Conservation (phyloP, 2,329 filamentous ascomycete genomes). For the Ceratocystis papillata region DNA sequence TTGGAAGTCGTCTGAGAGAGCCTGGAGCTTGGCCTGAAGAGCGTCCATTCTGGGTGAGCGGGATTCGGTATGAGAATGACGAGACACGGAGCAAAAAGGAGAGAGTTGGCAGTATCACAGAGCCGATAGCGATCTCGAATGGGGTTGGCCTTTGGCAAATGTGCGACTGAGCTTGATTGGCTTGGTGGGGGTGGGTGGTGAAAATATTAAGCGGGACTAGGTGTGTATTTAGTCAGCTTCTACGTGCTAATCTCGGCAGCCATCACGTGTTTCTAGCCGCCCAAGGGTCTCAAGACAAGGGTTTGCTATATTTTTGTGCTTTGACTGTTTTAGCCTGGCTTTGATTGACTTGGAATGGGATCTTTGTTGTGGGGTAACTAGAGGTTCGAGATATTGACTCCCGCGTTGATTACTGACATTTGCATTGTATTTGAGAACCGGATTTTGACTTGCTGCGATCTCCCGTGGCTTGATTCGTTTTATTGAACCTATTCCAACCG, state of each 20-base stretch:
- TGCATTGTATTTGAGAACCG: not conserved
- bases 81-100: not conserved
- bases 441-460: not conserved
- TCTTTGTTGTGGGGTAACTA: conserved; percentile 10
- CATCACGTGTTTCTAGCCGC: not conserved
- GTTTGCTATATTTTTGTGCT: not conserved
- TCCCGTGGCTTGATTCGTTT: not conserved
- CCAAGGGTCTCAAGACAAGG: not conserved
- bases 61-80: not conserved
- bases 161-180: not conserved
- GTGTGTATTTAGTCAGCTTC: not conserved
- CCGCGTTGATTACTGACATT: not conserved
- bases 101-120: not conserved
- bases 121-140: not conserved
- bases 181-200: conserved; percentile 15
- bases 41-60: conserved; percentile 49
- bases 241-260: not conserved
- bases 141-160: not conserved
- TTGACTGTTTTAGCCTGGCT: not conserved
- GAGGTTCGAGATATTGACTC: not conserved
- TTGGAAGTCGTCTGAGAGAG: conserved; percentile 76
- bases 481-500: not conserved
- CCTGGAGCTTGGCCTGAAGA: conserved; percentile 65
- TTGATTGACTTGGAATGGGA: not conserved
- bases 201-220: conserved; percentile 19